Conservation (phyloP, 2,329 filamentous ascomycete species). For the Penicillium oxalicum region DNA sequence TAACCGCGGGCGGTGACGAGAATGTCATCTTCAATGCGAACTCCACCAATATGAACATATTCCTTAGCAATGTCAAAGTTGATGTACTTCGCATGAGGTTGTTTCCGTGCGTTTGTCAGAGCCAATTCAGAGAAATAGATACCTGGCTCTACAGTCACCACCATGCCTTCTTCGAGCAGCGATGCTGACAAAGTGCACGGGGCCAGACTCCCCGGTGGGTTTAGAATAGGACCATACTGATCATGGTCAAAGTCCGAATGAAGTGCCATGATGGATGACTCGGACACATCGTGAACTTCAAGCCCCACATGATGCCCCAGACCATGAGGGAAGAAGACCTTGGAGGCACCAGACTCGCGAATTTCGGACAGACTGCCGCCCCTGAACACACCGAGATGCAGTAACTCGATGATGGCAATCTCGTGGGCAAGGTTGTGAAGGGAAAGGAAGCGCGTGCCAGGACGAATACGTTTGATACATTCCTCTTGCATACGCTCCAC, state of each 20-base stretch:
- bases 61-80: conserved; percentile 34
- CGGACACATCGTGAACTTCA: conserved; percentile 42
- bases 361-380: conserved; percentile 52
- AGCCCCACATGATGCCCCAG: conserved; percentile 55
- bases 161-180: conserved; percentile 47
- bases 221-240: conserved; percentile 12
- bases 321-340: conserved; percentile 40
- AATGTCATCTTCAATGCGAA: conserved; percentile 54
- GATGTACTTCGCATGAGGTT: conserved; percentile 32
- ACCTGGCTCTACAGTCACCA: conserved; percentile 53
- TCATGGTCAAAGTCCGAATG: conserved; percentile 9
- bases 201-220: conserved; percentile 16
- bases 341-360: conserved; percentile 31
- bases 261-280: conserved; percentile 29
- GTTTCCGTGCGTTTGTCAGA: conserved; percentile 29
- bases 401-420: conserved; percentile 73
- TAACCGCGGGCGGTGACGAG: conserved; percentile 63
- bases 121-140: conserved; percentile 41
- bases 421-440: conserved; percentile 74
- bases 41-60: conserved; percentile 41
- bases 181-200: conserved; percentile 32
- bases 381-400: conserved; percentile 68
- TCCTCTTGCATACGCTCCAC: conserved; percentile 82
- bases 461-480: conserved; percentile 66
- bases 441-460: conserved; percentile 72